Base-by-base conservation (phyloP, 2,329 filamentous ascomycete genomes). In the Paraphoma sp. region DNA sequence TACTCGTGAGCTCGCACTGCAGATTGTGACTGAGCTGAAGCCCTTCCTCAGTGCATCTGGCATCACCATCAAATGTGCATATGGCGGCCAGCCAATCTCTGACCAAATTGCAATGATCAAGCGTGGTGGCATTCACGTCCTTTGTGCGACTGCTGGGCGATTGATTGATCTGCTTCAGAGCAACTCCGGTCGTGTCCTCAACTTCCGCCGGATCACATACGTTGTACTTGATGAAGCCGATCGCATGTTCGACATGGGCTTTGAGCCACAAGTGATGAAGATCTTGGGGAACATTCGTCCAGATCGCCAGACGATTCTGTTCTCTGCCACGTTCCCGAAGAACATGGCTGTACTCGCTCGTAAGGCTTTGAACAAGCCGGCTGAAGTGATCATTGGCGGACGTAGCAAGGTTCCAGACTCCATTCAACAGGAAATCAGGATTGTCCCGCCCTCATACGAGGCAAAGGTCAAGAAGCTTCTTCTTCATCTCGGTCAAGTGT, bases 171-270 rank as follows among this genome's bases (percentile, higher is more conserved):
- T 99, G 16, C 82, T 99, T 31, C 92, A 93, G 41, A 93, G 93
- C 49, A 99, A 98, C 73, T 89, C 91, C 63, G 94, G 94, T n/a
- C 87, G 93, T 60, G 93, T 98, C 9, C 96, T 94, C 11, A 98
- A 96, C 70, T 83, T 99, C 54, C 88, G 86, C 65, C 86, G 95
- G 61, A 92, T 97, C 11, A 95, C 92, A 0, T 99, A 98, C 74
- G 88, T 97, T 23, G 95, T 99, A 10, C 86, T 99, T 43, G 95
- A 99, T 73, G 95, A 99, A 79, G 95, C 95, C 46, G 95, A 99
- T 78, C 90, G 95, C 60, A 98, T 99, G 95, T 97, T 98, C 74
- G 95, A 99, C 76, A 98, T 99, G 95, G 95, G 95, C 12, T 99
- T 99, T 72, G 94, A 97, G 78, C 94, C 95, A 2, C 95, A 99